phyloP scores from a whole-genome alignment of 257 asterid species.

The Paulownia fortunei region DNA sequence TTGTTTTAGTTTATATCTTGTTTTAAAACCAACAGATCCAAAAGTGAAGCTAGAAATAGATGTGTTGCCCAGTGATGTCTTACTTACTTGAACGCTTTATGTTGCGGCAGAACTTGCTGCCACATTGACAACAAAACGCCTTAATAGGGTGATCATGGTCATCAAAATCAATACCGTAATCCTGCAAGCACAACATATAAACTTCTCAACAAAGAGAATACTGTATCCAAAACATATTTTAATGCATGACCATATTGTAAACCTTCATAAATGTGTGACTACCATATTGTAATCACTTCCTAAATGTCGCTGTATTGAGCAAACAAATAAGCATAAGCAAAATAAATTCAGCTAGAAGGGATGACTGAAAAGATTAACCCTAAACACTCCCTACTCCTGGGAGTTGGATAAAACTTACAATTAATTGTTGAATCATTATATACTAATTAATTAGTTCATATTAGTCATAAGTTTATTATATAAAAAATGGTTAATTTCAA shows the following conservation, averaged over 20 bases:
- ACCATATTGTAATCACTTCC: background rate
- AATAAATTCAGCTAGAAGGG: background rate
- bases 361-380: background rate
- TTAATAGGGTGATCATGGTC: conserved; percentile 82
- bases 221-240: background rate
- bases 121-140: conserved; percentile 80
- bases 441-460: background rate
- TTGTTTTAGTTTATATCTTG: conserved; percentile 14
- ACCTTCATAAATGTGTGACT: background rate
- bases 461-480: background rate
- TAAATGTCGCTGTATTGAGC: background rate
- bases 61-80: background rate
- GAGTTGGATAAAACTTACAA: background rate
- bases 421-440: background rate
- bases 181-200: conserved; percentile 55
- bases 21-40: background rate
- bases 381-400: background rate
- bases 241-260: background rate
- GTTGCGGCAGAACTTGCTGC: conserved; percentile 88
- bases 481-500: background rate
- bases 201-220: conserved; percentile 19
- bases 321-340: background rate
- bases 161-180: conserved; percentile 93
- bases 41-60: conserved; percentile 7
- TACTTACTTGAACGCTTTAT: conserved; percentile 80